phyloP scores from a whole-genome alignment of 176 grass and related monocot species.

The Zizania latifolia region DNA sequence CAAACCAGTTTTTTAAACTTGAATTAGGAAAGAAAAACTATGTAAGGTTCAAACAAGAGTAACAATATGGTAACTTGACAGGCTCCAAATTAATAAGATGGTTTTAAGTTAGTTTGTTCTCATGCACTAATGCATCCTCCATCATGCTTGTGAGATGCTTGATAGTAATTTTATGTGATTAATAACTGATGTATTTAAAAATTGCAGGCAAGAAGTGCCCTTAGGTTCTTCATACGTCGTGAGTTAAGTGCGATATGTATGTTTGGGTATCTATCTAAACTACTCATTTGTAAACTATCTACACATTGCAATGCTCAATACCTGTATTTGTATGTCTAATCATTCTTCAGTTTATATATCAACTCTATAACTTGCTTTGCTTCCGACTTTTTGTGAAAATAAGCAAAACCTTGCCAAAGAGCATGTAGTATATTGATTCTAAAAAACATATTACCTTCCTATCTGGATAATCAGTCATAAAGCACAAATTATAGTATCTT shows the following conservation, averaged over 20 bases:
- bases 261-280: too few species aligned
- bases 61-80: background rate
- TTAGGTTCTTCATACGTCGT: constrained; percentile 51
- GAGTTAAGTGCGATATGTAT: constrained; percentile 68
- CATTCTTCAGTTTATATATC: too few species aligned
- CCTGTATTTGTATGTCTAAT: too few species aligned
- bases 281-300: too few species aligned
- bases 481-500: background rate
- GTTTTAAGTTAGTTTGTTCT: background rate
- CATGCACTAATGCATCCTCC: background rate
- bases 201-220: constrained; percentile 54
- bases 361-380: background rate
- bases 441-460: background rate
- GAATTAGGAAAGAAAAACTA: constrained; percentile 2
- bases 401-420: background rate
- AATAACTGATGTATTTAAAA: background rate
- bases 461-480: background rate
- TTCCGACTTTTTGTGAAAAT: background rate
- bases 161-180: background rate
- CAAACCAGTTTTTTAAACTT: background rate
- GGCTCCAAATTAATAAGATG: background rate
- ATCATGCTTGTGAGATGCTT: background rate
- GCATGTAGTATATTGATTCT: background rate
- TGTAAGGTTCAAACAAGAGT: constrained; percentile 10
- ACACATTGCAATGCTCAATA: too few species aligned